These are phyloP conservation scores for Cutaneotrichosporon spelunceum DNA, from an alignment of 1,284 basidiomycete species.

Conservation along the genomic window DNA sequence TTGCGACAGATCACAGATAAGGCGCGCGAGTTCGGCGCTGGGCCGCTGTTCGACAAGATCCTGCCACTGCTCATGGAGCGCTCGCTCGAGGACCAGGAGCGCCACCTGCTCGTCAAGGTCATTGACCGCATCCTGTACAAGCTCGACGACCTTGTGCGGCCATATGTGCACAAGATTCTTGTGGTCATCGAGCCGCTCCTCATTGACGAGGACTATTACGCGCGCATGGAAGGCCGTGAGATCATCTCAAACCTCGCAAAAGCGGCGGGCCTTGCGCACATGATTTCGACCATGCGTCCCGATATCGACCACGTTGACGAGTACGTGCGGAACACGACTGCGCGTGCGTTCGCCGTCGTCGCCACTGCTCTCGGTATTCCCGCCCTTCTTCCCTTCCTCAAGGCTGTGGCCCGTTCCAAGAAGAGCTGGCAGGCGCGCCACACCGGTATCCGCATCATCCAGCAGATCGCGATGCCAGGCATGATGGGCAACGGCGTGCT, in stretches of 20 bases:
- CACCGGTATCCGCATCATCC: conserved; percentile 98
- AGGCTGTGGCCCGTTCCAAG: conserved; percentile 96
- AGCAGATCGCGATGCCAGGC: conserved; percentile 84
- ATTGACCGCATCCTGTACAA: conserved; percentile 99
- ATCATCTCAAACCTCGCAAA: conserved; percentile 99
- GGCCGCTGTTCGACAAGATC: conserved; percentile 99
- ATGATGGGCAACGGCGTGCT: conserved; percentile 99
- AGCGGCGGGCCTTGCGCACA: conserved; percentile 96
- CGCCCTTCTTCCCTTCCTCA: conserved; percentile 93
- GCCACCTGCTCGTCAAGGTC: conserved; percentile 97
- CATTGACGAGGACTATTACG: conserved; percentile 99
- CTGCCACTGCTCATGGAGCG: conserved; percentile 98
- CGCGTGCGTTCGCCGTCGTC: conserved; percentile 97
- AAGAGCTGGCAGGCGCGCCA: conserved; percentile 99
- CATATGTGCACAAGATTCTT: conserved; percentile 98
- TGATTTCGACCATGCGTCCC: conserved; percentile 99
- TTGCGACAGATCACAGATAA: conserved; percentile 99
- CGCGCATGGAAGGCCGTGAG: conserved; percentile 97
- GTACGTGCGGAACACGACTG: conserved; percentile 98
- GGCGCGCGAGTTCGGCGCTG: conserved; percentile 96
- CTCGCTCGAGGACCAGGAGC: conserved; percentile 97
- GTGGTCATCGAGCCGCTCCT: conserved; percentile 99
- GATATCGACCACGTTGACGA: conserved; percentile 99
- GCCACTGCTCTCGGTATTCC: conserved; percentile 98
- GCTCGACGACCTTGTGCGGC: conserved; percentile 95